These are phyloP conservation scores for Apiospora malaysiana DNA, from an alignment of 2,329 filamentous ascomycete genomes.

Conservation along the genomic window DNA sequence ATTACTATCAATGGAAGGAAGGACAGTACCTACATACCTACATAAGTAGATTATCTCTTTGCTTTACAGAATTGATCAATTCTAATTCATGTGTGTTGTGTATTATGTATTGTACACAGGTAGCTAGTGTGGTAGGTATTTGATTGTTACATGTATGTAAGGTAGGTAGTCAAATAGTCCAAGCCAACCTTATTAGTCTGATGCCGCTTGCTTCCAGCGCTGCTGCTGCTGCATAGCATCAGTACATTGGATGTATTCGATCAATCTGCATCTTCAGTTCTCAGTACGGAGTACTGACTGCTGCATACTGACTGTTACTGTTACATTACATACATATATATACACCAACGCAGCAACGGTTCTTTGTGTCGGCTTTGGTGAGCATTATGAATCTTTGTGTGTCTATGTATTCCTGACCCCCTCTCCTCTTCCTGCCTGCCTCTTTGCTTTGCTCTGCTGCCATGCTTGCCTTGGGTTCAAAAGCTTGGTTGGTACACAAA, in stretches of 20 bases:
- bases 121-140: too few relatives aligned
- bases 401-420: background rate
- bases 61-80: too few relatives aligned
- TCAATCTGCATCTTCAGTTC: background rate
- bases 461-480: background rate
- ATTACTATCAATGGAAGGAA: too few relatives aligned
- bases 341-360: background rate
- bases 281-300: too few relatives aligned
- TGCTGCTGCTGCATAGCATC: background rate
- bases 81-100: too few relatives aligned
- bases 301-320: background rate
- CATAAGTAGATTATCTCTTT: too few relatives aligned
- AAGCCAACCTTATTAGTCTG: constrained; percentile 18
- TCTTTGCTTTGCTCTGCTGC: background rate
- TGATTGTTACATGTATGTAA: background rate
- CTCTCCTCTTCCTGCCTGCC: background rate
- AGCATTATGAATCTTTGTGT: background rate
- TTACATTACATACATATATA: too few relatives aligned
- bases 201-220: background rate
- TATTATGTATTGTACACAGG: background rate
- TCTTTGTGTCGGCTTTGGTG: background rate
- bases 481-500: constrained; percentile 18
- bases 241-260: background rate
- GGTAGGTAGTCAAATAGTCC: background rate
- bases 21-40: background rate